Evolutionary conservation across 371 early-diverging fungal species (phyloP), one percentile per base, ranked within the genome.

Genomic region (Catenaria anguillulae): DNA sequence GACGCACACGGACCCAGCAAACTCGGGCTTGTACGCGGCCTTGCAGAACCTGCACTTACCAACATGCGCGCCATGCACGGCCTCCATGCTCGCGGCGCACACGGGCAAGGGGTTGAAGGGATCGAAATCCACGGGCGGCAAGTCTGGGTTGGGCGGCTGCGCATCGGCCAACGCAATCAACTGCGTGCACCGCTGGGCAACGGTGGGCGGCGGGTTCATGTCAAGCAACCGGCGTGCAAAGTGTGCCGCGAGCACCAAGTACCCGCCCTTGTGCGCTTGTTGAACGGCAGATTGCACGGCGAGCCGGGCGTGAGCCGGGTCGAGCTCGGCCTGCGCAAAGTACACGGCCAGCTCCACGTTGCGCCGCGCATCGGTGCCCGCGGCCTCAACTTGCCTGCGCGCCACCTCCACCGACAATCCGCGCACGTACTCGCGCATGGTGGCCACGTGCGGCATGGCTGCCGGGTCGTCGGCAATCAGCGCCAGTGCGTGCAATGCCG

Each of bases 251-350:
- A 87, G 84, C 65, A 73, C 78, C 66, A 84, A 85, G 77, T 91
- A 89, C 75, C 83, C 84, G 55, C 75, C 71, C 76, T 87, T 89
- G 73, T 83, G 88, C 13, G 85, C 81, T 55, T 81, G 78, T 31
- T 79, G 81, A 83, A 91, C 87, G 26, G 95, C 95, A 62, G 84
- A 81, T 33, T 84, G 81, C 62, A 95, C 70, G 36, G 85, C 80
- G 29, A 93, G 77, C 64, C 86, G 87, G 70, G 85, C 73, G 70
- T 97, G 97, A 24, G 83, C 77, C 2, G 87, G 83, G 63, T 92
- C 89, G 52, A 97, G 76, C 62, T 88, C 78, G 71, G 92, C 90
- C 64, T 91, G 87, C 5, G 97, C 88, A 68, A 94, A 94, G 75
- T 93, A 95, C 6, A 90, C 89, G 1, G 93, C 90, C 52, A 97